A percentile compares a stretch with the other conserved stretches of the same genome.
Conservation (phyloP, 192 early-diverging fungal genomes). For the Coemansia sp. region DNA sequence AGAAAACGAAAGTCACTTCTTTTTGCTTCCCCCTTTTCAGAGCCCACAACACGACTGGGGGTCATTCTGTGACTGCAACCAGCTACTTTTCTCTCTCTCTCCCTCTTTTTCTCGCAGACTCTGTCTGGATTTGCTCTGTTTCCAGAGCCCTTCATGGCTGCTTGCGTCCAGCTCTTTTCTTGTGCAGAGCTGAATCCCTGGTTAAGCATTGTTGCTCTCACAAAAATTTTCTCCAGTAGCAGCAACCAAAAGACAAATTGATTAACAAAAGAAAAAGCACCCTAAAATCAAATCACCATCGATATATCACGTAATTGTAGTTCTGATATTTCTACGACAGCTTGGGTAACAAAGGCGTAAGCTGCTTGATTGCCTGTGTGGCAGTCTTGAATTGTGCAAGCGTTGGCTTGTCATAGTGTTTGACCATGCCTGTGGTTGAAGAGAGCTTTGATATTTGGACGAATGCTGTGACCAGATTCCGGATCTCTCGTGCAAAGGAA, state of each 20-base stretch:
- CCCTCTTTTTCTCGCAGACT: background rate
- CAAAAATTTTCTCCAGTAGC: constrained; percentile 15
- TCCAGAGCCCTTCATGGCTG: background rate
- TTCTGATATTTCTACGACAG: background rate
- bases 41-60: too few species aligned
- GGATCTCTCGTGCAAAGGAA: constrained; percentile 10
- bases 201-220: background rate
- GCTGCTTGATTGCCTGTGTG: constrained; percentile 45
- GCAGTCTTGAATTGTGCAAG: constrained; percentile 51
- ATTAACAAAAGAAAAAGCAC: background rate
- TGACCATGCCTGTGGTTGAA: constrained; percentile 42
- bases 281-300: background rate
- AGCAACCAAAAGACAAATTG: constrained; percentile 3
- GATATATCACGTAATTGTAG: background rate
- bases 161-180: background rate
- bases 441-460: constrained; percentile 43
- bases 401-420: constrained; percentile 46
- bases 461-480: constrained; percentile 42
- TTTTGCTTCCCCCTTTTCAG: background rate
- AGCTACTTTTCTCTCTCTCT: background rate
- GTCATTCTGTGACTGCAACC: constrained; percentile 3
- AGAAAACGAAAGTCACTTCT: constrained; percentile 5
- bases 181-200: background rate
- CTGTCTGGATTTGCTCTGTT: too few species aligned
- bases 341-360: constrained; percentile 24